Evolutionary conservation across 345 rosid genomes (phyloP), one percentile per base, ranked within the genome.

Genomic region (Turnera subulata): DNA sequence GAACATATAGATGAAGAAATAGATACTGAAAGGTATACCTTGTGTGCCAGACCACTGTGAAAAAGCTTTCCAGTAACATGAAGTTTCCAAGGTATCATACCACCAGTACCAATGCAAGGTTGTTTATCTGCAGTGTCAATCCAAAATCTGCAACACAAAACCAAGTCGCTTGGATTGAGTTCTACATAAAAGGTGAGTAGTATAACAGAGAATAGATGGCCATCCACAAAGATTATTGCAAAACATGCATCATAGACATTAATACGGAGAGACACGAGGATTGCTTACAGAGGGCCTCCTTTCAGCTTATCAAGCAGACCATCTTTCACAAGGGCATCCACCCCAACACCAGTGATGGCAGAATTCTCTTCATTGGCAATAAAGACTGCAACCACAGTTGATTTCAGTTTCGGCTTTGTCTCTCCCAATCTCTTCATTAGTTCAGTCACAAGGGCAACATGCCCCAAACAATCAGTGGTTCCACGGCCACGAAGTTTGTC

Each of bases 61-160:
- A 94, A 90, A 61, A 94, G 94, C 78, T 88, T 90, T 58, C 99
- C 99, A 0, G 88, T 85, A 22, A 75, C 86, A 47, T 81, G 89
- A 72, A 94, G 89, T 75, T 81, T 90, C 99, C 97, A 94, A 1
- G 99, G 97, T 56, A 94, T 80, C 89, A 80, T 81, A 66, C 99
- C 99, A 40, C 99, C 99, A 11, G 97, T 90, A 73, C 99, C 99
- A 70, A 94, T 75, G 77, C 97, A 94, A 49, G 97, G 99, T 68
- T 94, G 99, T 66, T 94, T 94, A 75, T 94, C 97, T 12, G 99
- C 99, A 1, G 95, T 82, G 69, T 94, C 99, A 68, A 90, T 90
- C 99, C 99, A 94, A 77, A 37, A 94, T 57, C 99, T 93, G 74
- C 50, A 50, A 46, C n/a, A n/a, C n/a, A n/a, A 65, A 54, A 37